These are phyloP conservation scores for Agrocybe chaxingu DNA, from an alignment of 768 basidiomycete genomes.

Conservation along the genomic window DNA sequence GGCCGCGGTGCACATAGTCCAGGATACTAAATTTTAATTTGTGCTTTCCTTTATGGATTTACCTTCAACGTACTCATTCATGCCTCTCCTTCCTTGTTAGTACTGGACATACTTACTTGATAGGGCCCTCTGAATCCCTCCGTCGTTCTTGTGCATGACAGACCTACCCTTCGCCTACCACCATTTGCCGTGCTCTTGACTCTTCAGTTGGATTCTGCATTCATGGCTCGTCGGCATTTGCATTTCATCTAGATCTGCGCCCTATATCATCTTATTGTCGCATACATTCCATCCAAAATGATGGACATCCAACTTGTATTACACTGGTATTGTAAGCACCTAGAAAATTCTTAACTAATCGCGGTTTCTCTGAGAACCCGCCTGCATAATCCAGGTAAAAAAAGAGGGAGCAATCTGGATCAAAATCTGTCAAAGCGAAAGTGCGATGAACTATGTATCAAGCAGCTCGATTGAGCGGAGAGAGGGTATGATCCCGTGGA, in stretches of 20 bases:
- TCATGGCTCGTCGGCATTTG: too few relatives aligned
- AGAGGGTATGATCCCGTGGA: slow-evolving; percentile 7
- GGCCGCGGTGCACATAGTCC: slow-evolving; percentile 37
- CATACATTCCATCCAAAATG: neutral
- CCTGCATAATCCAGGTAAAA: neutral
- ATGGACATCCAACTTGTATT: slow-evolving; percentile 20
- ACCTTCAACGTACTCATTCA: slow-evolving; percentile 7
- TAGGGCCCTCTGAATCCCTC: too few relatives aligned
- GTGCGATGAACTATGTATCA: neutral
- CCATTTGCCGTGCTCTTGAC: too few relatives aligned
- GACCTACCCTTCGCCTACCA: too few relatives aligned
- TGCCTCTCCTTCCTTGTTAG: neutral
- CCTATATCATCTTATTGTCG: too few relatives aligned
- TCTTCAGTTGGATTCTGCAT: too few relatives aligned
- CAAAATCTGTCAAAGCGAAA: neutral
- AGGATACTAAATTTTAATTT: slow-evolving; percentile 16
- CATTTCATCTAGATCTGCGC: too few relatives aligned
- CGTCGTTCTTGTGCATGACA: too few relatives aligned
- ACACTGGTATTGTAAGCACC: slow-evolving; percentile 23
- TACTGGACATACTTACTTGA: too few relatives aligned
- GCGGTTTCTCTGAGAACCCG: neutral
- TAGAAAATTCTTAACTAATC: slow-evolving; percentile 5
- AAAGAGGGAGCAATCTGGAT: neutral
- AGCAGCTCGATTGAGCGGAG: slow-evolving; percentile 2
- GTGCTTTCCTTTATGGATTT: slow-evolving; percentile 7